These are phyloP conservation scores for Chloranthus sessilifolius DNA, from an alignment of 164 flowering plant species.

Conservation along the genomic window DNA sequence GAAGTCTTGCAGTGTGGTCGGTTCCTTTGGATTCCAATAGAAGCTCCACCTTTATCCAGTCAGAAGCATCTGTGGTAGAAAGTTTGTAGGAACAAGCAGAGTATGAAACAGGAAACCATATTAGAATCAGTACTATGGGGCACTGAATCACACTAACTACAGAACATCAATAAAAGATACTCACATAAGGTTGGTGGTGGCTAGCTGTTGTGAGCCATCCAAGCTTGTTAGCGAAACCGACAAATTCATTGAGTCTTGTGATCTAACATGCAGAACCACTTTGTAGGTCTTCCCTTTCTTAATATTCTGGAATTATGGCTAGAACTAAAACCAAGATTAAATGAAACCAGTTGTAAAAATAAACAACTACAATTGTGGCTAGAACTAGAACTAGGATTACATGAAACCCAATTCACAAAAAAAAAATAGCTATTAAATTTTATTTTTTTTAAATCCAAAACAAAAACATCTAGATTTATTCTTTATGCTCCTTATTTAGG, in stretches of 20 bases:
- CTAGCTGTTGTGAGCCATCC: conserved; percentile 48
- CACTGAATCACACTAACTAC: neutral
- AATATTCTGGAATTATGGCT: conserved; percentile 93
- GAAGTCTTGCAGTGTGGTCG: conserved; percentile 62
- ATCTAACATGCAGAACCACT: conserved; percentile 58
- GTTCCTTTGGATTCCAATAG: conserved; percentile 56
- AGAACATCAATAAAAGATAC: conserved; percentile 13
- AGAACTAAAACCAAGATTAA: no score
- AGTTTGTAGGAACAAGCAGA: conserved; percentile 35
- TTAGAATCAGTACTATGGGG: neutral
- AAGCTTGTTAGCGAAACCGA: conserved; percentile 60
- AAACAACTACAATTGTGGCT: no score
- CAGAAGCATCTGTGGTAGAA: conserved; percentile 45
- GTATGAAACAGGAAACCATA: no score
- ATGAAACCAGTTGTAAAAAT: no score
- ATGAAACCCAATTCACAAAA: no score
- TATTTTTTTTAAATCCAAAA: no score
- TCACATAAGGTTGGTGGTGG: conserved; percentile 51
- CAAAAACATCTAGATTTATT: no score
- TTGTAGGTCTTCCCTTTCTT: conserved; percentile 82
- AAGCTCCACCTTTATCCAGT: conserved; percentile 74
- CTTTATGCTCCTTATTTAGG: no score
- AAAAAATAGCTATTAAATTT: no score
- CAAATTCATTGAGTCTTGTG: conserved; percentile 48
- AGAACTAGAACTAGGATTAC: no score